phyloP scores from a whole-genome alignment of 2,329 filamentous ascomycete genomes.

The Coniella lustricola region DNA sequence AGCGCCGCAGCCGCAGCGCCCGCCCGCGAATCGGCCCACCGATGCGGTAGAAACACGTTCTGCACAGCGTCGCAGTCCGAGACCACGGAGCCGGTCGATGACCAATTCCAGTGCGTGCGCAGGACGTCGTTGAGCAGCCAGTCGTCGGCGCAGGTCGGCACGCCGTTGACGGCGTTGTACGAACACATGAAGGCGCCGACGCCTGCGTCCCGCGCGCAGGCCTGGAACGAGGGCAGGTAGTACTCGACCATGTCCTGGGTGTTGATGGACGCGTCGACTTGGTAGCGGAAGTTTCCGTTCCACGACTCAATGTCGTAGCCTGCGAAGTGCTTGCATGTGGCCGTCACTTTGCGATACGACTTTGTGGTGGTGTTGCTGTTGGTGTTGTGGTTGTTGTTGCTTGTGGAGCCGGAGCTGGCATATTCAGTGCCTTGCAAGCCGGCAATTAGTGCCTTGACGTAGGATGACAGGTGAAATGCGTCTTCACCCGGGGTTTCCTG shows the following conservation, averaged over 20 bases:
- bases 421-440: constrained; percentile 21
- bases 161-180: constrained; percentile 59
- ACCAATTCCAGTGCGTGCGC: constrained; percentile 58
- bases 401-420: neutral
- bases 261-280: constrained; percentile 24
- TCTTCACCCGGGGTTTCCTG: constrained; percentile 45
- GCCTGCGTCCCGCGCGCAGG: constrained; percentile 50
- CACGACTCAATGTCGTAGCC: constrained; percentile 46
- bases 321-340: constrained; percentile 54
- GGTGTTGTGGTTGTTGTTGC: neutral
- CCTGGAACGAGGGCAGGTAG: constrained; percentile 59
- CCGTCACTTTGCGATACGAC: constrained; percentile 34
- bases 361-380: no score
- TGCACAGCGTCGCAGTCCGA: constrained; percentile 35
- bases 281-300: constrained; percentile 20
- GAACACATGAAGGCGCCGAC: constrained; percentile 55
- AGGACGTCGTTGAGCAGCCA: constrained; percentile 56
- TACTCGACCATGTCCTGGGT: constrained; percentile 61
- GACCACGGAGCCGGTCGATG: constrained; percentile 29
- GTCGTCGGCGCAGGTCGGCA: constrained; percentile 54
- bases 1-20: constrained; percentile 40
- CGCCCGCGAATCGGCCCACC: constrained; percentile 28
- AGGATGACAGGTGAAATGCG: constrained; percentile 20
- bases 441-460: constrained; percentile 20
- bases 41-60: constrained; percentile 40